phyloP scores from a whole-genome alignment of 768 basidiomycete species.

The Mycena kentingensis region DNA sequence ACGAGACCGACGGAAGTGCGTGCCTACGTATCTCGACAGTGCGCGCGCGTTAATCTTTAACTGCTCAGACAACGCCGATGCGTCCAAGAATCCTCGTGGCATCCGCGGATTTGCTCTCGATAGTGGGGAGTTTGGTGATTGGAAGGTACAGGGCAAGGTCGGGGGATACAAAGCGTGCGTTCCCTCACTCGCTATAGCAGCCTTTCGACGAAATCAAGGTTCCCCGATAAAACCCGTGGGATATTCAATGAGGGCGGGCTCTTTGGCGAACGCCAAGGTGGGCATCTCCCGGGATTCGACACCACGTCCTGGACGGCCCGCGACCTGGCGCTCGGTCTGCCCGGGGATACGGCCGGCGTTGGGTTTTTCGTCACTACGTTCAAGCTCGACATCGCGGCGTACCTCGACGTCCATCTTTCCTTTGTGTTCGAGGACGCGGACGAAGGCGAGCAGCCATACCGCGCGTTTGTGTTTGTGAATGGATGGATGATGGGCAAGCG shows the following conservation, averaged over 20 bases:
- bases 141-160: conserved; percentile 77
- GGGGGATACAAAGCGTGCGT: conserved; percentile 68
- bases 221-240: conserved; percentile 70
- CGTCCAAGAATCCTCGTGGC: conserved; percentile 74
- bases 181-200: conserved; percentile 8
- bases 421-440: conserved; percentile 66
- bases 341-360: conserved; percentile 60
- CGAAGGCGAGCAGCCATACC: conserved; percentile 68
- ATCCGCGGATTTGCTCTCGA: conserved; percentile 76
- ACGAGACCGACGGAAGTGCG: conserved; percentile 57
- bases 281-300: conserved; percentile 76
- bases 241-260: conserved; percentile 74
- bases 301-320: conserved; percentile 60
- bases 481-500: conserved; percentile 91
- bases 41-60: neutral
- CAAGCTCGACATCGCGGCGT: conserved; percentile 56
- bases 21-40: neutral
- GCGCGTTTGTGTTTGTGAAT: conserved; percentile 76
- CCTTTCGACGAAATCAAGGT: conserved; percentile 43
- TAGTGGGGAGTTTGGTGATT: conserved; percentile 56
- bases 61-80: conserved; percentile 43
- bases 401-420: conserved; percentile 68
- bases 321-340: conserved; percentile 60
- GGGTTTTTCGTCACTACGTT: conserved; percentile 85
- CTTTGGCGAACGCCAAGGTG: conserved; percentile 69